A percentile compares a stretch with the other conserved stretches of the same genome.
phyloP scores from a whole-genome alignment of 148 eudicot genomes.

The Spergularia marina region DNA sequence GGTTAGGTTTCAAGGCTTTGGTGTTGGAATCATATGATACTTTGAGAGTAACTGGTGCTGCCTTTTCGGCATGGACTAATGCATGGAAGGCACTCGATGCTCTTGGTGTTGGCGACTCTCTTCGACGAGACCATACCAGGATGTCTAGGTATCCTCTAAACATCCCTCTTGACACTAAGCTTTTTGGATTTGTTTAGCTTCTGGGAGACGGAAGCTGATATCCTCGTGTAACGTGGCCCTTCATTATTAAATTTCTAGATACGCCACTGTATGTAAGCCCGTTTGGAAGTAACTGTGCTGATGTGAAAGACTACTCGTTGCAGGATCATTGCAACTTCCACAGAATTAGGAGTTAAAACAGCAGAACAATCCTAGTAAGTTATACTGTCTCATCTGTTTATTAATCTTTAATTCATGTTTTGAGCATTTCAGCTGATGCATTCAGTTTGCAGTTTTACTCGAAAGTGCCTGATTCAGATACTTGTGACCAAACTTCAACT shows the following conservation, averaged over 20 bases:
- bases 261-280: not conserved
- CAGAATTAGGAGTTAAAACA: constrained; percentile 11
- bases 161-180: not conserved
- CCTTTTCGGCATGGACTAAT: constrained; percentile 43
- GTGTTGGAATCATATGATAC: constrained; percentile 48
- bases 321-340: constrained; percentile 21
- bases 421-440: too few species aligned
- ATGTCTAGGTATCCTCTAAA: constrained; percentile 28
- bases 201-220: too few species aligned
- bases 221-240: too few species aligned
- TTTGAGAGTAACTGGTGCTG: constrained; percentile 41
- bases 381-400: not conserved
- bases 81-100: constrained; percentile 56
- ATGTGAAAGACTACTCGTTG: not conserved
- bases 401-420: not conserved
- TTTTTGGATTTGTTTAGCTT: too few species aligned
- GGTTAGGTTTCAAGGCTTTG: constrained; percentile 44
- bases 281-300: not conserved
- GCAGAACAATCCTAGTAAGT: constrained; percentile 20
- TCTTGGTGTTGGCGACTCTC: constrained; percentile 40
- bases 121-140: constrained; percentile 36
- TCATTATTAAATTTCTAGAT: too few species aligned
- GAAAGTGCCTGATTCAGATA: not conserved
- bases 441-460: not conserved
- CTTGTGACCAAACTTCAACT: not conserved